These are phyloP conservation scores for Ustilago cynodontis DNA, from an alignment of 1,284 basidiomycete species.

Conservation along the genomic window DNA sequence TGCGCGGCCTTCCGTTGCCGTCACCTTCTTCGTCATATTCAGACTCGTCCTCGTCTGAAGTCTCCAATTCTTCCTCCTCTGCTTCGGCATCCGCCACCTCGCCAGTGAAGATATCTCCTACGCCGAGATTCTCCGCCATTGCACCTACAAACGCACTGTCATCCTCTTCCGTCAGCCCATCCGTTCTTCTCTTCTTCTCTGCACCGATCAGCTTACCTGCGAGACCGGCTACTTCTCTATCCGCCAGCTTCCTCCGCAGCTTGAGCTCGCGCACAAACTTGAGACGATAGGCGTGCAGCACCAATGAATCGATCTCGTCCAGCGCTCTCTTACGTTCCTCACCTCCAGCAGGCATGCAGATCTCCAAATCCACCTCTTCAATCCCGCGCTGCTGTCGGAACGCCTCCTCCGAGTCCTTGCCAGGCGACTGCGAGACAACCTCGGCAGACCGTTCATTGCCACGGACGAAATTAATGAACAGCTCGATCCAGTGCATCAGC, in stretches of 20 bases:
- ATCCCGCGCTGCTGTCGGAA: constrained; percentile 45
- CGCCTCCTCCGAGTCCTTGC: neutral
- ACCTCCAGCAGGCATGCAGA: constrained; percentile 63
- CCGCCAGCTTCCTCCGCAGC: constrained; percentile 58
- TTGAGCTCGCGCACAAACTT: constrained; percentile 67
- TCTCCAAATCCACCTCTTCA: constrained; percentile 64
- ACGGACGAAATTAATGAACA: constrained; percentile 91
- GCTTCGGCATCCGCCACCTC: constrained; percentile 64
- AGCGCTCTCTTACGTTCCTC: constrained; percentile 55
- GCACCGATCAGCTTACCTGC: constrained; percentile 47
- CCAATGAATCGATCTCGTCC: constrained; percentile 64
- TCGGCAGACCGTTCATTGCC: constrained; percentile 78
- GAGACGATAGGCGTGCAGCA: constrained; percentile 65
- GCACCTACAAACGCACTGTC: constrained; percentile 61
- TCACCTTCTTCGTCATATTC: constrained; percentile 71
- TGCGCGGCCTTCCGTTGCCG: constrained; percentile 1
- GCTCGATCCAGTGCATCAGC: constrained; percentile 96
- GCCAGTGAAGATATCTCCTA: constrained; percentile 64
- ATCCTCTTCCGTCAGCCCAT: constrained; percentile 54
- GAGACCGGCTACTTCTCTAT: constrained; percentile 57
- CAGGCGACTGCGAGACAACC: constrained; percentile 72
- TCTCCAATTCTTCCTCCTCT: constrained; percentile 60
- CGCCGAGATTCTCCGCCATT: constrained; percentile 66
- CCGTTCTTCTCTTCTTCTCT: constrained; percentile 36
- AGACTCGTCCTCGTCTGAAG: constrained; percentile 63